Conservation (phyloP, 2,329 filamentous ascomycete species). For the Fusarium scirpi region DNA sequence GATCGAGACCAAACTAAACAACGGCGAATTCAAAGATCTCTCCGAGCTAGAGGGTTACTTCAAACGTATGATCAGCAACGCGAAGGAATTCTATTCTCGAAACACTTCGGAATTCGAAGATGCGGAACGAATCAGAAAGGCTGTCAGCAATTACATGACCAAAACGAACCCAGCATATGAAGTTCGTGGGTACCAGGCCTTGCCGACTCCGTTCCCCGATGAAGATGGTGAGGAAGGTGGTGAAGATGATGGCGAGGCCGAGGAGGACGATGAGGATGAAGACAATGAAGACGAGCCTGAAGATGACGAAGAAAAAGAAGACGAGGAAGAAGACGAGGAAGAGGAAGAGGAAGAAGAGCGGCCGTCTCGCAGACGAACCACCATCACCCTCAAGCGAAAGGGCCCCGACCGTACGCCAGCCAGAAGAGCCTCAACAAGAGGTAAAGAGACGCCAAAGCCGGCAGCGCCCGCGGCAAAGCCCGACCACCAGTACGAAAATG, state of each 20-base stretch:
- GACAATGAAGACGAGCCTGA: slow-evolving; percentile 50
- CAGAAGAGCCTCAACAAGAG: slow-evolving; percentile 50
- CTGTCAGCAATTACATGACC: slow-evolving; percentile 88
- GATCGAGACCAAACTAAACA: slow-evolving; percentile 79
- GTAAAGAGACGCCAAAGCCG: slow-evolving; percentile 51
- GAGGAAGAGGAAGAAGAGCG: slow-evolving; percentile 49
- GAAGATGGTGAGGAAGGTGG: slow-evolving; percentile 47
- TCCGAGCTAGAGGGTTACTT: slow-evolving; percentile 84
- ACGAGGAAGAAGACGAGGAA: slow-evolving; percentile 50
- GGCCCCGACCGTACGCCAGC: slow-evolving; percentile 52
- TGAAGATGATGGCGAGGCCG: slow-evolving; percentile 50
- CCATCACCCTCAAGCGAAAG: slow-evolving; percentile 56
- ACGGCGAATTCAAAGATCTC: slow-evolving; percentile 75
- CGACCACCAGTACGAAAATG: slow-evolving; percentile 66
- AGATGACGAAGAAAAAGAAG: slow-evolving; percentile 43
- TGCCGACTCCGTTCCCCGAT: slow-evolving; percentile 73
- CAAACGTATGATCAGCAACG: slow-evolving; percentile 89
- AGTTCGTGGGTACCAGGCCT: slow-evolving; percentile 73
- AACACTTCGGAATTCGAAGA: slow-evolving; percentile 81
- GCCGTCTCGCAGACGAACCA: slow-evolving; percentile 53
- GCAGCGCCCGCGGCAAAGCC: slow-evolving; percentile 57
- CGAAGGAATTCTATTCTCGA: slow-evolving; percentile 84
- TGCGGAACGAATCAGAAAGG: slow-evolving; percentile 87
- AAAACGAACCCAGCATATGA: slow-evolving; percentile 87
- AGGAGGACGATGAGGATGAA: slow-evolving; percentile 51